Evolutionary conservation across 2,329 filamentous ascomycete species (phyloP).

Genomic region (Sphaerulina musiva): DNA sequence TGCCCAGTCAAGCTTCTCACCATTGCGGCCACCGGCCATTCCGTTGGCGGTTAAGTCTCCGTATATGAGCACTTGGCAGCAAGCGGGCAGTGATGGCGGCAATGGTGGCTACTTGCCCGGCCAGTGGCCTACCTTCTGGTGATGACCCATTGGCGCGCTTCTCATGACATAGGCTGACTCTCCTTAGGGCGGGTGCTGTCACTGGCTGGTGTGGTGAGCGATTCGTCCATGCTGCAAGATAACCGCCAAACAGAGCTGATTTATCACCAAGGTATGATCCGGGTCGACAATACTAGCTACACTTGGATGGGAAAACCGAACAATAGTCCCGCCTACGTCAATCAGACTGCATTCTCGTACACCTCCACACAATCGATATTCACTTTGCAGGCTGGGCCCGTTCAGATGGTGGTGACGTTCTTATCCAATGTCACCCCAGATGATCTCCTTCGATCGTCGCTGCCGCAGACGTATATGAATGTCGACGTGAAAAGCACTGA

Average conservation of each 20-base stretch:
- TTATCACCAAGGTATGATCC: conserved; percentile 46
- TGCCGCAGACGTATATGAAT: conserved; percentile 64
- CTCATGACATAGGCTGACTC: conserved; percentile 4
- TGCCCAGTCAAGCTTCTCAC: conserved; percentile 47
- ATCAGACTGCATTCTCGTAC: conserved; percentile 60
- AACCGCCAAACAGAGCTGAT: not conserved
- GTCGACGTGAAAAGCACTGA: conserved; percentile 58
- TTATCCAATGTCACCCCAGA: conserved; percentile 10
- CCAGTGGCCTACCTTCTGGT: conserved; percentile 53
- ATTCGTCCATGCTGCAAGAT: not conserved
- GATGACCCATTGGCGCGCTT: not conserved
- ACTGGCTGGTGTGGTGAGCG: conserved; percentile 54
- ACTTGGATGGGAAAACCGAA: conserved; percentile 34
- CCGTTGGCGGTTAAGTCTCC: conserved; percentile 70
- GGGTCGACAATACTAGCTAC: conserved; percentile 58
- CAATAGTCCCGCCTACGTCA: conserved; percentile 41
- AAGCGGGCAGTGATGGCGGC: conserved; percentile 52
- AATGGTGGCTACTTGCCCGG: conserved; percentile 60
- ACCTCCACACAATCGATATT: conserved; percentile 67
- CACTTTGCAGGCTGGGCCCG: conserved; percentile 45
- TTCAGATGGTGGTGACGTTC: conserved; percentile 15
- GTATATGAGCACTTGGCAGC: conserved; percentile 65
- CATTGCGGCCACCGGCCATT: conserved; percentile 59
- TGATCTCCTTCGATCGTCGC: conserved; percentile 46
- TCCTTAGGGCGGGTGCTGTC: conserved; percentile 39